Percentiles rank a stretch among this genome's conserved stretches.
Evolutionary conservation across 371 early-diverging fungal genomes (phyloP).

Genomic region (Phascolomyces articulosus): DNA sequence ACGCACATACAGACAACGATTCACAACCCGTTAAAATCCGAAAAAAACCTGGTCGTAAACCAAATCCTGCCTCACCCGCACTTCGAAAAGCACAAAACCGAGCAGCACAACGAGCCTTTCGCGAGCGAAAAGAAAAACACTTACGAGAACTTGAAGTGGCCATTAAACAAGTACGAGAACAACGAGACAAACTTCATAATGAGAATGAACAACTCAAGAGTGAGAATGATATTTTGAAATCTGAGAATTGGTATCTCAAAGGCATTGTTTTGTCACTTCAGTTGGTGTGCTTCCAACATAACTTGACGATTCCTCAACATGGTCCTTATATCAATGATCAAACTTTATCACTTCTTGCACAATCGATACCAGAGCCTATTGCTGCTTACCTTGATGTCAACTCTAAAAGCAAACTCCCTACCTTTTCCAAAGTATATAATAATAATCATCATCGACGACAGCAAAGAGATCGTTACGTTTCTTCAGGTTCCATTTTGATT

Average conservation of each 20-base stretch:
- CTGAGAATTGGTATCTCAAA: conserved; percentile 68
- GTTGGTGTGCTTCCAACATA: conserved; percentile 49
- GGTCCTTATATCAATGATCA: conserved; percentile 47
- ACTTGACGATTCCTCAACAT: conserved; percentile 49
- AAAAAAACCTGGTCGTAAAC: conserved; percentile 88
- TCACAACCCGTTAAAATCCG: conserved; percentile 36
- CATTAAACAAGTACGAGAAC: conserved; percentile 68
- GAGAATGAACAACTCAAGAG: conserved; percentile 61
- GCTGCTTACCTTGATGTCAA: conserved; percentile 47
- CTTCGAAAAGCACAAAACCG: conserved; percentile 84
- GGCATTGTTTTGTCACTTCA: conserved; percentile 59
- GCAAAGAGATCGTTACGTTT: conserved; percentile 28
- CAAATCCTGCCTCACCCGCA: conserved; percentile 73
- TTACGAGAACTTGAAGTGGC: conserved; percentile 67
- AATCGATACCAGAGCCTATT: conserved; percentile 44
- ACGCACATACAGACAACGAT: background rate
- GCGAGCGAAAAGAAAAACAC: conserved; percentile 80
- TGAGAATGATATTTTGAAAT: conserved; percentile 56
- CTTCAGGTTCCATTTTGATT: conserved; percentile 38
- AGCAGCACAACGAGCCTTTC: conserved; percentile 83
- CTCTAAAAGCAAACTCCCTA: conserved; percentile 40
- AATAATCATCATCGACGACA: conserved; percentile 16
- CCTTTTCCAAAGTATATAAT: conserved; percentile 30
- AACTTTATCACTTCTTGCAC: conserved; percentile 40
- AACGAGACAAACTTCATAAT: conserved; percentile 44